Percentiles rank a stretch among this genome's conserved stretches.
Evolutionary conservation across 2,329 filamentous ascomycete species (phyloP).

Genomic region (Thelonectria olida): DNA sequence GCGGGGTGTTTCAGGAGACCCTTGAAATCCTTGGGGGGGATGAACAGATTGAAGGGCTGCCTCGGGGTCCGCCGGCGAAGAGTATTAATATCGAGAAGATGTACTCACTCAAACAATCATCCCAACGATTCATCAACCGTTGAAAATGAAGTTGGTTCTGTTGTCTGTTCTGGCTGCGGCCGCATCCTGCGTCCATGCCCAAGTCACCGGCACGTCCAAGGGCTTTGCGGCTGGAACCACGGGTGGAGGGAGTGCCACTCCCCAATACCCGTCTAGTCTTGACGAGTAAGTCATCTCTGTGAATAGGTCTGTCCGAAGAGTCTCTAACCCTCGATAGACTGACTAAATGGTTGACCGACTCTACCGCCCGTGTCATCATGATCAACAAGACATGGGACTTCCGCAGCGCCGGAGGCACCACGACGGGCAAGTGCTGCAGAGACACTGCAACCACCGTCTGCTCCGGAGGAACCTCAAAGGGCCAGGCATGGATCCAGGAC

Average conservation of each 20-base stretch:
- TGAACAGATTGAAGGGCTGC: background rate
- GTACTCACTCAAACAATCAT: too few species aligned
- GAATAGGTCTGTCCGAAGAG: too few species aligned
- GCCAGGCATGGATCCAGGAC: conserved; percentile 42
- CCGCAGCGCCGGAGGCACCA: conserved; percentile 61
- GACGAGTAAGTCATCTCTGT: conserved; percentile 55
- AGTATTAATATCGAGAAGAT: background rate
- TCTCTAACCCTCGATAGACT: conserved; percentile 5
- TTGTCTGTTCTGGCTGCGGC: conserved; percentile 4
- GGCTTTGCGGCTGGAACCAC: conserved; percentile 62
- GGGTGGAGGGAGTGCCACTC: conserved; percentile 64
- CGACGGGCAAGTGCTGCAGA: conserved; percentile 64
- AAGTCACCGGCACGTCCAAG: conserved; percentile 47
- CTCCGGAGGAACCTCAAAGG: conserved; percentile 22
- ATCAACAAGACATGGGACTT: conserved; percentile 66
- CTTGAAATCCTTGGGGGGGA: background rate
- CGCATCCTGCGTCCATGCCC: conserved; percentile 13
- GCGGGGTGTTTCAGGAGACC: conserved; percentile 1
- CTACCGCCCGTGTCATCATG: conserved; percentile 63
- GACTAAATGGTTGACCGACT: conserved; percentile 62
- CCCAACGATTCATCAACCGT: background rate
- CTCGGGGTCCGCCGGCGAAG: background rate
- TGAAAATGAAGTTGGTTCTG: conserved; percentile 16
- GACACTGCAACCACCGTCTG: conserved; percentile 49
- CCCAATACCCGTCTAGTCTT: conserved; percentile 61